Percentiles rank a stretch among this genome's conserved stretches.
Conservation (phyloP, 768 basidiomycete genomes). For the Amanita exitialis region DNA sequence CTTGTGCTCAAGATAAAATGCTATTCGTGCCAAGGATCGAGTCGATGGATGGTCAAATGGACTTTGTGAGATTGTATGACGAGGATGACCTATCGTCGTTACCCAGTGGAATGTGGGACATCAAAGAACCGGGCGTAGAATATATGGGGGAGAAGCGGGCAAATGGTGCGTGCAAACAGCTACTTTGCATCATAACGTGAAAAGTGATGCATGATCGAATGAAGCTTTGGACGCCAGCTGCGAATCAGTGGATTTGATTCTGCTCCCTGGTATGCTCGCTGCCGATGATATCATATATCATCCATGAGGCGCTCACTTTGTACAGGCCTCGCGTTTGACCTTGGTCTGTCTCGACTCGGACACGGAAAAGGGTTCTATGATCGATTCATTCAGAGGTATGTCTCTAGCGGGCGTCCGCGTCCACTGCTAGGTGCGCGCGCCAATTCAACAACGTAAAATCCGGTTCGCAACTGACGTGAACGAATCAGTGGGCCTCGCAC, state of each 20-base stretch:
- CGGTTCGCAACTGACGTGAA: constrained; percentile 7
- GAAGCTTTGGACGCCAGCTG: constrained; percentile 26
- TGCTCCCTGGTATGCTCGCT: constrained; percentile 45
- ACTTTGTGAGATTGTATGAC: constrained; percentile 53
- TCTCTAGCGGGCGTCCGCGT: constrained; percentile 26
- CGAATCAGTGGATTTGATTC: constrained; percentile 47
- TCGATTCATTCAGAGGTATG: constrained; percentile 53
- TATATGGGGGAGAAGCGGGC: constrained; percentile 35
- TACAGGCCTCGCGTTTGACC: constrained; percentile 69
- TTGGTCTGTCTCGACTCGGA: constrained; percentile 56
- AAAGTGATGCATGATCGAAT: not conserved
- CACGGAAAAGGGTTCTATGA: constrained; percentile 85
- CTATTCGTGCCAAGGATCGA: constrained; percentile 64
- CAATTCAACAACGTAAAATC: constrained; percentile 1
- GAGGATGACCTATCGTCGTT: constrained; percentile 47
- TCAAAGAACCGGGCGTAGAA: constrained; percentile 48
- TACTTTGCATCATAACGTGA: not conserved
- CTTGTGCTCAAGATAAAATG: constrained; percentile 38
- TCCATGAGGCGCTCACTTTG: not conserved
- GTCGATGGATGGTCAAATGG: constrained; percentile 41
- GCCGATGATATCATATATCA: not conserved
- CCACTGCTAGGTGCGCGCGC: constrained; percentile 52
- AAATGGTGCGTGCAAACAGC: constrained; percentile 34
- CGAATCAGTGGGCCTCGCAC: constrained; percentile 49
- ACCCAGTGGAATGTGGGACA: constrained; percentile 62